These are phyloP conservation scores for Amanita phalloides DNA, from an alignment of 768 basidiomycete genomes.

Conservation along the genomic window DNA sequence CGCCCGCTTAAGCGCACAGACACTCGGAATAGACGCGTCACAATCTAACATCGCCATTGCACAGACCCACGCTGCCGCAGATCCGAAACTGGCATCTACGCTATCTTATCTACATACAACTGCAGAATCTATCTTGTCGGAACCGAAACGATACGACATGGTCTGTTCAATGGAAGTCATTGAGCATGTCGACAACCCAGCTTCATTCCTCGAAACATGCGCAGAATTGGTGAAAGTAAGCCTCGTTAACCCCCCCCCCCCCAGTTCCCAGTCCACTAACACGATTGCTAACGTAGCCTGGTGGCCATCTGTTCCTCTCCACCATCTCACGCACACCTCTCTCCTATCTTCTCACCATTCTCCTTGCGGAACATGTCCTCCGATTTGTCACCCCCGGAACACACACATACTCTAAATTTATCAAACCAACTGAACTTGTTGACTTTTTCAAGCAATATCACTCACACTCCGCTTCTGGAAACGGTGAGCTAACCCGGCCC, in stretches of 20 bases:
- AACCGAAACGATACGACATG: slow-evolving; percentile 67
- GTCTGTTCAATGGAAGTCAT: slow-evolving; percentile 98
- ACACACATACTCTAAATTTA: slow-evolving; percentile 84
- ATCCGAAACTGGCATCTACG: slow-evolving; percentile 44
- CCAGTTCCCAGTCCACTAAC: background rate
- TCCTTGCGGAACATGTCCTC: slow-evolving; percentile 73
- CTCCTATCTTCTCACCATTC: slow-evolving; percentile 37
- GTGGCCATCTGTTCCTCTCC: slow-evolving; percentile 91
- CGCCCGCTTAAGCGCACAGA: slow-evolving; percentile 79
- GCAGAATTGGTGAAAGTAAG: slow-evolving; percentile 78
- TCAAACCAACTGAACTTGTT: slow-evolving; percentile 79
- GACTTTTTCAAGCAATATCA: slow-evolving; percentile 66
- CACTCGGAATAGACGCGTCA: slow-evolving; percentile 89
- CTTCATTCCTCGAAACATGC: slow-evolving; percentile 70
- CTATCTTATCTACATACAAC: slow-evolving; percentile 64
- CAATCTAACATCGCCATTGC: slow-evolving; percentile 82
- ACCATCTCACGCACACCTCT: slow-evolving; percentile 75
- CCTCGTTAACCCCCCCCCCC: background rate
- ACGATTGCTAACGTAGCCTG: slow-evolving; percentile 39
- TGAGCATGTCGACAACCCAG: slow-evolving; percentile 93
- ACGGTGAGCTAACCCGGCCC: slow-evolving; percentile 17
- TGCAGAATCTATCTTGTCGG: slow-evolving; percentile 60
- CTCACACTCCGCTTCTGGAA: slow-evolving; percentile 14
- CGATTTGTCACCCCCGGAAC: slow-evolving; percentile 78
- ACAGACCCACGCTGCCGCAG: slow-evolving; percentile 65